Base-by-base conservation (phyloP, 1,284 basidiomycete genomes). In the Rhodotorula sp. region DNA sequence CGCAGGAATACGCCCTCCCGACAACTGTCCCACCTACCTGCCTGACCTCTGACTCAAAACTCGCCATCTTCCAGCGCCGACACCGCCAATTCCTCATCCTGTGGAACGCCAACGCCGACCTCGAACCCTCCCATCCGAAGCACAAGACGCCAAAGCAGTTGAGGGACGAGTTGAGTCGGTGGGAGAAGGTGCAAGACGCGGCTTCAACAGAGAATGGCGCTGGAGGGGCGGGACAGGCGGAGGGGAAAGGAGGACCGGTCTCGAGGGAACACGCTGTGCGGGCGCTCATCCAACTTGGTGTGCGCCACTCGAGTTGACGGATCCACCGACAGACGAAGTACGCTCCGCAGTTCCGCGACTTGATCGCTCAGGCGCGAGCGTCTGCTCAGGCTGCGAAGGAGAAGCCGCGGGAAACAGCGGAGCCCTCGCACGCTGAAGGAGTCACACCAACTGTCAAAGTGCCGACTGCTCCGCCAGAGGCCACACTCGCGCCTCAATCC, bases 91-190 rank as follows among this genome's bases (percentile, higher is more conserved):
- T 59, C 59, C 52, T 66, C 10, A 62, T 55, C n/a, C 13, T 71
- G 3, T 73, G 68, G 68, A 75, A 75, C 62, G 54, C 74, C 1
- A 75, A 75, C 58, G 53, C 53, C 27, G 74, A 75, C 53, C 39
- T 73, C 7, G 46, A 48, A 1, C 6, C 46, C 9, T 47, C 64
- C 1, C 54, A 68, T 17, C 30, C 63, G n/a, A 48, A 51, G 39
- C 67, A 62, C 51, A 59, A 68, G 58, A 56, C n/a, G 4, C 36
- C 48, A 9, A 47, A 24, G 24, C 56, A 64, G 30, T 22, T 74
- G 32, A 36, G 58, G 24, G 44, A 49, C n/a, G 66, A 71, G 29
- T 51, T 74, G n/a, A 11, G 4, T 20, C 19, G 27, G 44, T 75
- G 74, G 74, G 74, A 69, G 62, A 55, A 54, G 54, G 62, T 34